These are phyloP conservation scores for Macroventuria anomochaeta DNA, from an alignment of 2,329 filamentous ascomycete species.

Conservation along the genomic window DNA sequence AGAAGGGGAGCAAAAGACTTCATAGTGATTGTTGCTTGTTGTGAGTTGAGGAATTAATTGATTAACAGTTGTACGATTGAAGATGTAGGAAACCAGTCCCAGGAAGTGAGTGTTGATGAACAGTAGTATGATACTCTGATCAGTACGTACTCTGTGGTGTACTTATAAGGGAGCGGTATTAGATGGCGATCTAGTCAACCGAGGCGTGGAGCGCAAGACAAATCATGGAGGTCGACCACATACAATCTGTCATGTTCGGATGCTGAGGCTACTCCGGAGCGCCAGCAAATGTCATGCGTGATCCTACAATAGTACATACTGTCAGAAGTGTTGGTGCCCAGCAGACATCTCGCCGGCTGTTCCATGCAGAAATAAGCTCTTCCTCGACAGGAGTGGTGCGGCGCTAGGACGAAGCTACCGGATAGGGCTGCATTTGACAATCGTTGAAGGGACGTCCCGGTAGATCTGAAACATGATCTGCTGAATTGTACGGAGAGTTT, in stretches of 20 bases:
- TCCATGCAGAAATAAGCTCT: slow-evolving; percentile 14
- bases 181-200: not conserved
- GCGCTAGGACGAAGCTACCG: slow-evolving; percentile 3
- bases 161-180: slow-evolving; percentile 1
- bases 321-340: slow-evolving; percentile 6
- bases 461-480: slow-evolving; percentile 10
- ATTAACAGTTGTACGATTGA: not conserved
- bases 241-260: slow-evolving; percentile 27
- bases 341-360: not conserved
- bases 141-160: not conserved
- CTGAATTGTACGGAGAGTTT: slow-evolving; percentile 2
- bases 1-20: slow-evolving; percentile 23
- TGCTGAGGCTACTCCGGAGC: slow-evolving; percentile 1
- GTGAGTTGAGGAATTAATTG: not conserved
- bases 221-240: not conserved
- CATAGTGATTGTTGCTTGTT: slow-evolving; percentile 15
- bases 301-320: slow-evolving; percentile 11
- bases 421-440: slow-evolving; percentile 20
- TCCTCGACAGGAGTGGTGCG: slow-evolving; percentile 7
- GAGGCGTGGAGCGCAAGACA: slow-evolving; percentile 3
- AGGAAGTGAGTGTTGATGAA: not conserved
- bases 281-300: slow-evolving; percentile 26
- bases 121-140: not conserved
- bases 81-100: not conserved
- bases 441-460: slow-evolving; percentile 13